A percentile compares a stretch with the other conserved stretches of the same genome.
These are phyloP conservation scores for Floccularia luteovirens DNA, from an alignment of 768 basidiomycete genomes.

Conservation along the genomic window DNA sequence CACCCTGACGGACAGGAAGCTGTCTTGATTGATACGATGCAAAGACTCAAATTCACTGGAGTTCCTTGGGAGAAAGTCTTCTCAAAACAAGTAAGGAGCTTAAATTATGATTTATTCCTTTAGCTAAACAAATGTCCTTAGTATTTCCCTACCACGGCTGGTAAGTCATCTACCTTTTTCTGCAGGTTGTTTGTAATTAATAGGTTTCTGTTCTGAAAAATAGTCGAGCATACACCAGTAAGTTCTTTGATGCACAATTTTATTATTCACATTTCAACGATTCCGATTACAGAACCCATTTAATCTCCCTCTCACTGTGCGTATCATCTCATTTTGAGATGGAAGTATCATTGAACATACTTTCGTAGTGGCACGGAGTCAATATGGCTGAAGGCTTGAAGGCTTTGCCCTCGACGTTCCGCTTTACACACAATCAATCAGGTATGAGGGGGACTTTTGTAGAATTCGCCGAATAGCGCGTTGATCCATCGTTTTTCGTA, in stretches of 20 bases:
- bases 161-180: slow-evolving; percentile 9
- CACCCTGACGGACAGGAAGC: slow-evolving; percentile 41
- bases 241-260: neutral
- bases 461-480: too few relatives aligned
- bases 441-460: too few relatives aligned
- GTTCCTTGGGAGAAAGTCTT: slow-evolving; percentile 52
- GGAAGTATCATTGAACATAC: slow-evolving; percentile 1
- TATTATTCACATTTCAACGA: neutral
- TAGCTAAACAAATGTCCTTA: slow-evolving; percentile 10
- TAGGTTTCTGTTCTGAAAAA: neutral
- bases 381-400: slow-evolving; percentile 54
- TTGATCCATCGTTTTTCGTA: too few relatives aligned
- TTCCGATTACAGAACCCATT: slow-evolving; percentile 31
- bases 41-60: slow-evolving; percentile 40
- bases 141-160: slow-evolving; percentile 37
- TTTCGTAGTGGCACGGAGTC: slow-evolving; percentile 44
- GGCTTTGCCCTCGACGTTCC: slow-evolving; percentile 43
- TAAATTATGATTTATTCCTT: neutral
- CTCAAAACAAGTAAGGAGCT: slow-evolving; percentile 24
- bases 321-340: slow-evolving; percentile 2
- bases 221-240: slow-evolving; percentile 23
- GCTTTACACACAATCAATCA: slow-evolving; percentile 50
- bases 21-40: slow-evolving; percentile 45
- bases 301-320: slow-evolving; percentile 28
- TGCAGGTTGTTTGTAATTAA: neutral